Evolutionary conservation across 2,329 filamentous ascomycete genomes (phyloP).

Genomic region (Cryphonectria parasitica): DNA sequence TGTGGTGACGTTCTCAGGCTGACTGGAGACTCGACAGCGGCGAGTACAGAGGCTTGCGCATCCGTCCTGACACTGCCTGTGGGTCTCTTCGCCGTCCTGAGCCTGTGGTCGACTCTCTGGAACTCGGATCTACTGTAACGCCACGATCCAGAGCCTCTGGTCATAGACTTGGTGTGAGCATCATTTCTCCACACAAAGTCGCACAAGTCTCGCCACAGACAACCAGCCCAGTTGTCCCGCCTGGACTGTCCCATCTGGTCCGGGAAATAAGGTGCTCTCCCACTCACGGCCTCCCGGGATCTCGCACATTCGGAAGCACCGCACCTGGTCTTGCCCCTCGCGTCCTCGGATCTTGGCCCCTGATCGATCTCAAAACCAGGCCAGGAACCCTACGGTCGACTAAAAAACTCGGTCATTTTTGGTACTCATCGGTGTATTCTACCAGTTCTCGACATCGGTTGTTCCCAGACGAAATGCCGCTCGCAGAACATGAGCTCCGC

Average conservation of each 20-base stretch:
- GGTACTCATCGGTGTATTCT: constrained; percentile 10
- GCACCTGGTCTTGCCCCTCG: constrained; percentile 5
- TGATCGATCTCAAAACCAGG: constrained; percentile 1
- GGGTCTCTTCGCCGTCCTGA: constrained; percentile 4
- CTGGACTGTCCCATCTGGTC: constrained; percentile 1
- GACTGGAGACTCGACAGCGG: constrained; percentile 14
- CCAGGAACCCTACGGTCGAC: background rate
- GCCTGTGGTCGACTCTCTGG: constrained; percentile 13
- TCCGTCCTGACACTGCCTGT: constrained; percentile 13
- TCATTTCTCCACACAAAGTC: constrained; percentile 16
- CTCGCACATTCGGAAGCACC: constrained; percentile 1
- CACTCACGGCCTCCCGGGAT: constrained; percentile 1
- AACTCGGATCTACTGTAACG: constrained; percentile 14
- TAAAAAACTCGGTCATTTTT: background rate
- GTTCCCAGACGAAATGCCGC: constrained; percentile 35
- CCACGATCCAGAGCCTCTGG: constrained; percentile 15
- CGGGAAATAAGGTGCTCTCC: constrained; percentile 9
- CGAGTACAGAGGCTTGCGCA: constrained; percentile 14
- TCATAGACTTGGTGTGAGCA: constrained; percentile 5
- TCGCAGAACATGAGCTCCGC: constrained; percentile 38
- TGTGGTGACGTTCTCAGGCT: constrained; percentile 5
- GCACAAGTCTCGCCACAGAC: constrained; percentile 19
- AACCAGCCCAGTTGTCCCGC: constrained; percentile 11
- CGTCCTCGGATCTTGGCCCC: constrained; percentile 9
- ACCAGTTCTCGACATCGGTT: constrained; percentile 32